phyloP scores from a whole-genome alignment of 257 asterid genomes.

The Ilex asprella region DNA sequence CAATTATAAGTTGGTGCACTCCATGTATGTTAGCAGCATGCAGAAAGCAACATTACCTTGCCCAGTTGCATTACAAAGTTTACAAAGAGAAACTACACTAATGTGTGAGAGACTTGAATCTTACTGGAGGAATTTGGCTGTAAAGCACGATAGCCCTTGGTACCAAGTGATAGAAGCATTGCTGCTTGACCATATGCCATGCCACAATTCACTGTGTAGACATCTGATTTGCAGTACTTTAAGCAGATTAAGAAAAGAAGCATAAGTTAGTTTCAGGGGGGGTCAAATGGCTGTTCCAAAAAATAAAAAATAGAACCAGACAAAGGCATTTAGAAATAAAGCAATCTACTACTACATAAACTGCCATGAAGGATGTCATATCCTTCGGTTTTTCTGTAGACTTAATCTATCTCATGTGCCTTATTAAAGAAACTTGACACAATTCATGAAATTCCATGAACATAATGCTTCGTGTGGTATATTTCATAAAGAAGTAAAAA shows the following conservation, averaged over 20 bases:
- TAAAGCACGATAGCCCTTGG: slow-evolving; percentile 70
- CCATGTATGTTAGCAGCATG: background rate
- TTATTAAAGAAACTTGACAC: no score
- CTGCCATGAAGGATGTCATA: background rate
- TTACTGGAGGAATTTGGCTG: slow-evolving; percentile 79
- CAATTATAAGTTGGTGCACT: no score
- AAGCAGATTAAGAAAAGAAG: slow-evolving; percentile 3
- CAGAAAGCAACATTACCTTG: background rate
- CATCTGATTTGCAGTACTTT: slow-evolving; percentile 69
- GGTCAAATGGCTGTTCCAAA: background rate
- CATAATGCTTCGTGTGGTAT: no score
- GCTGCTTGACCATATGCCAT: slow-evolving; percentile 98
- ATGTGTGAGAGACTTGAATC: slow-evolving; percentile 13
- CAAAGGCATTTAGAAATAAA: background rate
- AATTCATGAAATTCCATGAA: no score
- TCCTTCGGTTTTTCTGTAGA: slow-evolving; percentile 4
- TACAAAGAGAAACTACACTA: slow-evolving; percentile 2
- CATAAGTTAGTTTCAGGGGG: slow-evolving; percentile 8
- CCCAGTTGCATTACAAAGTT: slow-evolving; percentile 1
- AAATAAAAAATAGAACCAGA: background rate
- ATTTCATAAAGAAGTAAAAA: no score
- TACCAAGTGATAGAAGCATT: slow-evolving; percentile 82
- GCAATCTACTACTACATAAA: no score
- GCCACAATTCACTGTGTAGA: slow-evolving; percentile 75
- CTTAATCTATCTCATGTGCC: background rate